Percentiles rank a stretch among this genome's conserved stretches.
Conservation (phyloP, 352 stramenopile genomes). For the Globisporangium alternatum region DNA sequence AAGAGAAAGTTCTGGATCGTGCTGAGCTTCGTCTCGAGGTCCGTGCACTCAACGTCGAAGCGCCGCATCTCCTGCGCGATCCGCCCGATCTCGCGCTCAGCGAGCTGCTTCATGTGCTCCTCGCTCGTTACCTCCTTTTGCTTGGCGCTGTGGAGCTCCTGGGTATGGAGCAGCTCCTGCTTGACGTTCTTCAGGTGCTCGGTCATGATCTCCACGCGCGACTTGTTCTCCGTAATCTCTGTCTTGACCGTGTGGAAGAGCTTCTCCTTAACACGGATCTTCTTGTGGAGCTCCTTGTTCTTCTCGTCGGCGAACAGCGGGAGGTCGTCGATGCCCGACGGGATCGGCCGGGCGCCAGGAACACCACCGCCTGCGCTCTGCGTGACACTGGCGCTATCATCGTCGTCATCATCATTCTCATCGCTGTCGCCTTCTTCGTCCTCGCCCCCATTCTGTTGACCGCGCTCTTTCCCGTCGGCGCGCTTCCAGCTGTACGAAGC, state of each 20-base stretch:
- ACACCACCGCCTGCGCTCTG: neutral
- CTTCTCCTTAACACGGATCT: conserved; percentile 82
- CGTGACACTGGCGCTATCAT: conserved; percentile 8
- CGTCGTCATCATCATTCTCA: conserved; percentile 26
- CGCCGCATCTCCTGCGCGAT: conserved; percentile 73
- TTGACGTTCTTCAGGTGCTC: conserved; percentile 96
- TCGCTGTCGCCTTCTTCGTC: conserved; percentile 22
- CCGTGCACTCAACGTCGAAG: conserved; percentile 66
- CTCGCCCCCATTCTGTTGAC: conserved; percentile 22
- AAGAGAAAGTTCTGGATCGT: conserved; percentile 90
- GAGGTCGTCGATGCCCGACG: conserved; percentile 84
- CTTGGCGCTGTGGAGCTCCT: conserved; percentile 91
- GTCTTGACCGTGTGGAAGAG: conserved; percentile 53
- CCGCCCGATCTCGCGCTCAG: conserved; percentile 87
- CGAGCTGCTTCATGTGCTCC: conserved; percentile 91
- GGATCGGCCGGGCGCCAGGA: conserved; percentile 32
- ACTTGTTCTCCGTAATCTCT: conserved; percentile 78
- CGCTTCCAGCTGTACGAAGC: conserved; percentile 63
- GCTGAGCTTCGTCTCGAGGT: conserved; percentile 86
- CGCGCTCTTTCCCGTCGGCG: conserved; percentile 41
- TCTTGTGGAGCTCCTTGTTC: conserved; percentile 77
- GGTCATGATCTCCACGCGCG: conserved; percentile 93
- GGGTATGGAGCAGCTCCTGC: conserved; percentile 94
- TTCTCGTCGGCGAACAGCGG: conserved; percentile 87
- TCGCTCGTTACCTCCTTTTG: conserved; percentile 92